Evolutionary conservation across 2,329 filamentous ascomycete species (phyloP), one percentile per base, ranked within the genome.

Genomic region (Metarhizium guizhouense): DNA sequence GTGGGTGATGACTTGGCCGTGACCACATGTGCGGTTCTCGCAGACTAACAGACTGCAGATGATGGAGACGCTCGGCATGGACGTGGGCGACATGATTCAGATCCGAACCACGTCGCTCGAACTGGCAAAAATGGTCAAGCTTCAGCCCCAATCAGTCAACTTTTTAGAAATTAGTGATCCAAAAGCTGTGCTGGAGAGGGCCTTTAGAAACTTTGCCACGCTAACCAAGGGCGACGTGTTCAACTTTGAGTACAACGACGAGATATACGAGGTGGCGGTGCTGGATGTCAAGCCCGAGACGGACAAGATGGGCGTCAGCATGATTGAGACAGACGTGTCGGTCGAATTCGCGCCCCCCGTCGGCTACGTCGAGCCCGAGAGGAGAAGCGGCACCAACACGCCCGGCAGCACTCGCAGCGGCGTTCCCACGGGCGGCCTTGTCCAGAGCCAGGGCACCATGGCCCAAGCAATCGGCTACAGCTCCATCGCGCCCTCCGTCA

Each of bases 81-180:
- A 97, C 57, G 90, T 93, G 1, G 94, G 94, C 53, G 94, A 99
- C 67, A 85, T 99, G 65, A 81, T 99, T 3, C 92, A 99, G 74
- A 86, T 96, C 71, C 95, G 95, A 72, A 95, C 90, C 8, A 97
- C 94, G 2, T 93, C 95, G 47, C 82, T 99, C 16, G 89, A 92
- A 52, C 85, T 93, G 0, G 94, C 94, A 38, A 86, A 86, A 60
- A 87, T 96, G 71, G 95, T 99, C 76, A 99, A 99, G 74, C 83
- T 99, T 8, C 93, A 99, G 74, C 90, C 94, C 0, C 94, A 99
- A 73, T 92, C 90, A 25, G 85, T 88, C 53, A 88, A 87, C 64
- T 99, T 99, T 73, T 87, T 99, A 60, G 93, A 97, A 49, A 97
- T 99, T 68, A 93, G 88, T 64, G 94, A 99, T 65, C 94, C 94